A percentile compares a stretch with the other conserved stretches of the same genome.
These are phyloP conservation scores for Dothidotthia symphoricarpi DNA, from an alignment of 2,329 filamentous ascomycete genomes.

Conservation along the genomic window DNA sequence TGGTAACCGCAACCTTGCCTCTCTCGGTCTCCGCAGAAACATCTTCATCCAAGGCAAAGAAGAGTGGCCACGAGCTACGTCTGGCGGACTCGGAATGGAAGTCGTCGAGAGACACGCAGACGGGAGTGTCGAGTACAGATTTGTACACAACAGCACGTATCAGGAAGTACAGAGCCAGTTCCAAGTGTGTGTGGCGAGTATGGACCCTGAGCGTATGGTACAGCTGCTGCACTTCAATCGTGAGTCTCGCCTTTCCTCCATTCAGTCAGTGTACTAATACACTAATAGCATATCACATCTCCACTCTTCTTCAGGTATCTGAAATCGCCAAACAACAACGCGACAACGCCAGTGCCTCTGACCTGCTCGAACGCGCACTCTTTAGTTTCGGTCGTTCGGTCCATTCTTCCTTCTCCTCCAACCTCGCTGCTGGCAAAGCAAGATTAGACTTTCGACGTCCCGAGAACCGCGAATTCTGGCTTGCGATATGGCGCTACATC, in stretches of 20 bases:
- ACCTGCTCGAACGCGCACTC: constrained; percentile 84
- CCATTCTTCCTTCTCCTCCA: constrained; percentile 75
- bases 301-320: constrained; percentile 88
- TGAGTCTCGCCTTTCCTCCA: constrained; percentile 30
- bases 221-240: constrained; percentile 68
- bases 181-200: constrained; percentile 72
- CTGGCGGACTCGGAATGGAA: constrained; percentile 82
- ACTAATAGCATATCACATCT: constrained; percentile 77
- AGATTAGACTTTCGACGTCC: constrained; percentile 76
- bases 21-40: constrained; percentile 72
- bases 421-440: constrained; percentile 74
- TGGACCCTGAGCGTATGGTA: constrained; percentile 82
- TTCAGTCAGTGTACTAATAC: constrained; percentile 24
- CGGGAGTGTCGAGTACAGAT: constrained; percentile 71
- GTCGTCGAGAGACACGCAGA: constrained; percentile 55
- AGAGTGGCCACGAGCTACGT: constrained; percentile 76
- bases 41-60: constrained; percentile 84
- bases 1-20: constrained; percentile 61
- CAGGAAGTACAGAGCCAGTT: constrained; percentile 74
- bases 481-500: constrained; percentile 86
- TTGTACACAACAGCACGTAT: constrained; percentile 73
- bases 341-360: constrained; percentile 80
- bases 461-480: constrained; percentile 90
- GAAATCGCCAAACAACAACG: constrained; percentile 89
- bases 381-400: constrained; percentile 91